Evolutionary conservation across 139 green algal species (phyloP).

Genomic region (Picochlorum sp.): DNA sequence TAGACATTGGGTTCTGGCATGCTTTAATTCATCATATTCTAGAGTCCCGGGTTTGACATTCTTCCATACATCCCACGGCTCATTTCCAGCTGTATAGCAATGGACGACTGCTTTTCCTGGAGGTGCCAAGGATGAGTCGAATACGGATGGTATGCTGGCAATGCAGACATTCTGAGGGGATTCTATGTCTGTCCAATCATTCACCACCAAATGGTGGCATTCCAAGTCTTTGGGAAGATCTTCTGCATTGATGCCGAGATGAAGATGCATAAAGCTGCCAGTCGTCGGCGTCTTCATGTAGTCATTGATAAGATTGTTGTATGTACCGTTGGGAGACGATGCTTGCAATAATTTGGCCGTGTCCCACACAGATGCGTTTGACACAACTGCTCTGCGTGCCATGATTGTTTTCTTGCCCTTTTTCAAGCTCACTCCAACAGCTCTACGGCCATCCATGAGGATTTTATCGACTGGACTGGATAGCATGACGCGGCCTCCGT

Average conservation of each 20-base stretch:
- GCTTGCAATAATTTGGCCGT: constrained; percentile 67
- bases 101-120: constrained; percentile 75
- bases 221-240: constrained; percentile 60
- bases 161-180: constrained; percentile 60
- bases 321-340: constrained; percentile 41
- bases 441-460: constrained; percentile 45
- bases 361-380: constrained; percentile 84
- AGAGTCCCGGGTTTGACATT: constrained; percentile 28
- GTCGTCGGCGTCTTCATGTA: constrained; percentile 28
- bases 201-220: constrained; percentile 78
- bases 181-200: constrained; percentile 50
- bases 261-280: constrained; percentile 79
- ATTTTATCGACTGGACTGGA: constrained; percentile 76
- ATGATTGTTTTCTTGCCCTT: constrained; percentile 3
- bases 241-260: constrained; percentile 72
- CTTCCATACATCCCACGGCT: constrained; percentile 87
- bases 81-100: constrained; percentile 65
- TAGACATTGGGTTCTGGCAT: constrained; percentile 76
- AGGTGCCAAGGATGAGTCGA: constrained; percentile 71
- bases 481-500: constrained; percentile 69
- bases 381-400: constrained; percentile 63
- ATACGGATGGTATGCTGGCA: constrained; percentile 49
- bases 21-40: constrained; percentile 84
- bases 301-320: background rate
- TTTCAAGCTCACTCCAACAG: constrained; percentile 37